Evolutionary conservation across 2,329 filamentous ascomycete genomes (phyloP).

Genomic region (Furcasterigmium sp.): DNA sequence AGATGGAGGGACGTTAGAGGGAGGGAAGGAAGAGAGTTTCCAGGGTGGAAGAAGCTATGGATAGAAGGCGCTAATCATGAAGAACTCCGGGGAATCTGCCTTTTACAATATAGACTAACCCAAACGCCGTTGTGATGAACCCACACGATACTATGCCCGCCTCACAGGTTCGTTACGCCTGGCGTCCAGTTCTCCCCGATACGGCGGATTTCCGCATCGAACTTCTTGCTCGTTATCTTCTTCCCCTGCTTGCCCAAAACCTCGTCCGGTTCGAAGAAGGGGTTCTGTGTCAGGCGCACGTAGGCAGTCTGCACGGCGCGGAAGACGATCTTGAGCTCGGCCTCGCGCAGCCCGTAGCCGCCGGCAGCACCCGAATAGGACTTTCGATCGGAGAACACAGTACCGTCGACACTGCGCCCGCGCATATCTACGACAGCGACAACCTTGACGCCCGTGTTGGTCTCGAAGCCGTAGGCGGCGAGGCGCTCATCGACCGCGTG

Average conservation of each 20-base stretch:
- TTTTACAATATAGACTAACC: neutral
- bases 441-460: conserved; percentile 90
- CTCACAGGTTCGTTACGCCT: conserved; percentile 57
- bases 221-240: conserved; percentile 76
- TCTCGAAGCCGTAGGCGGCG: conserved; percentile 92
- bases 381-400: conserved; percentile 4
- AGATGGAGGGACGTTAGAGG: too few species aligned
- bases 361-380: conserved; percentile 19
- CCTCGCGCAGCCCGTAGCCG: conserved; percentile 68
- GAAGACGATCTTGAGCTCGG: conserved; percentile 88
- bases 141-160: neutral
- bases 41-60: too few species aligned
- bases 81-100: conserved; percentile 7
- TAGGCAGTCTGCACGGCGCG: conserved; percentile 91
- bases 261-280: conserved; percentile 89
- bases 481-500: conserved; percentile 92
- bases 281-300: conserved; percentile 82
- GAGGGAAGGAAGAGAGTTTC: too few species aligned
- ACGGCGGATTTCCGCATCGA: conserved; percentile 74
- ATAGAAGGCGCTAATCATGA: conserved; percentile 3
- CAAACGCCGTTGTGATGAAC: conserved; percentile 6
- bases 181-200: conserved; percentile 85
- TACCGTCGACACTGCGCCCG: conserved; percentile 50
- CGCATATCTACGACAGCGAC: conserved; percentile 89
- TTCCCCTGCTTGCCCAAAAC: conserved; percentile 47